Evolutionary conservation across 225 moss, liverwort and hornwort species (phyloP).

Genomic region (Bryoerythrophyllum caledonicum): DNA sequence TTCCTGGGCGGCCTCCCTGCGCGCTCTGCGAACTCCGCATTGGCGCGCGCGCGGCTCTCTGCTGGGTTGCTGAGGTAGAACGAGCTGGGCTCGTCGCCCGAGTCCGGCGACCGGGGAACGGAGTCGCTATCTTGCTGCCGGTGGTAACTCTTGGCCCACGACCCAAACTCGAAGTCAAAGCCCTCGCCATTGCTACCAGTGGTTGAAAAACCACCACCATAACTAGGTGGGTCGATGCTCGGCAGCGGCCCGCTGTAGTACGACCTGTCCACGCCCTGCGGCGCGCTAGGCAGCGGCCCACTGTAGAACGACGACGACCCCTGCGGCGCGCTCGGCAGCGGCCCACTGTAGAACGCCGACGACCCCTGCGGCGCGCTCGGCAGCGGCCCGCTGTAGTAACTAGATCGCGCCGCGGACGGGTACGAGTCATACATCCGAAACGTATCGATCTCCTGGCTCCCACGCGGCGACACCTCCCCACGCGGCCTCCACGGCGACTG

Average conservation of each 20-base stretch:
- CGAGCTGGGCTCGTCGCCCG: constrained; percentile 1
- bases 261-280: constrained; percentile 7
- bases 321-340: constrained; percentile 2
- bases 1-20: constrained; percentile 22
- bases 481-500: constrained; percentile 41
- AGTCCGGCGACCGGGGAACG: constrained; percentile 31
- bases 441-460: constrained; percentile 9
- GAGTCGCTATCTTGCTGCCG: constrained; percentile 28
- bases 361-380: constrained; percentile 2
- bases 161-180: constrained; percentile 21
- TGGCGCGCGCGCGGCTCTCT: constrained; percentile 5
- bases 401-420: constrained; percentile 24
- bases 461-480: background rate
- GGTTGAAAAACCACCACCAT: background rate
- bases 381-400: constrained; percentile 35
- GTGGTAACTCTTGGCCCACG: constrained; percentile 34
- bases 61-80: background rate
- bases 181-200: background rate
- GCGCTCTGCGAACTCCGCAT: constrained; percentile 27
- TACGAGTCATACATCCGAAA: constrained; percentile 29
- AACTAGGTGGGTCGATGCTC: too few species aligned
- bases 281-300: constrained; percentile 21
- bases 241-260: constrained; percentile 31
- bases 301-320: constrained; percentile 3
- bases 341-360: background rate